Evolutionary conservation across 139 green algal genomes (phyloP), one percentile per base, ranked within the genome.

Genomic region (Chlorella sorokiniana): DNA sequence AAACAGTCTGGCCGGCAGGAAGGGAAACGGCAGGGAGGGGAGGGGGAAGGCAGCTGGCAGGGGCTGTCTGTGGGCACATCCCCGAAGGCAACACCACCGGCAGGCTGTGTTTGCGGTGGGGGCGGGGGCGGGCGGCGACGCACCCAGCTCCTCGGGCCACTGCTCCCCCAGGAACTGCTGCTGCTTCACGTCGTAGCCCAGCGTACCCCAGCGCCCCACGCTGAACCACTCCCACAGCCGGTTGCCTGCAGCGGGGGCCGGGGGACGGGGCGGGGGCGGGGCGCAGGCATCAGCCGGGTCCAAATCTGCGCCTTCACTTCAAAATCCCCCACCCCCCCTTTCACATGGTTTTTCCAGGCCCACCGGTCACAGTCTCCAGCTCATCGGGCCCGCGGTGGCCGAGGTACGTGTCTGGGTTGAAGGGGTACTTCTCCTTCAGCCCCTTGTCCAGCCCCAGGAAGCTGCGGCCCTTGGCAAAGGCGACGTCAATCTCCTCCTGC

Each of bases 201-300:
- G n/a, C 5, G 74, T 81, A 54, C 82, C 82, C 44, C 77, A 86
- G 42, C 82, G 64, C 1, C 83, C 83, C 22, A 87, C 61, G 42
- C n/a, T 70, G 11, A 73, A 73, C 78, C 78, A 84, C 41, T 87
- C 83, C 83, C 83, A 87, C 42, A 87, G 83, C 38, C 65, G 76
- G 31, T 81, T 87, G 45, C 83, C 77, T 87, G 83, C 61, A 48
- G 69, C n/a, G n/a, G n/a, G 11, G 68, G 61, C 61, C 3, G 23
- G 22, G 2, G 35, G 31, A 51, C 20, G 67, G 40, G 23, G 38
- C 25, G 40, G 67, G 20, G 14, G 65, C 37, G 65, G 1, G 37
- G 65, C 11, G 37, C 11, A 22, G 37, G 37, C 11, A 48, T 18
- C 59, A 6, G 59, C 4, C 59, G 18, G 25, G 6, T 14, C 52